A percentile compares a stretch with the other conserved stretches of the same genome.
Evolutionary conservation across 371 early-diverging fungal species (phyloP).

Genomic region (Mortierella sp.): DNA sequence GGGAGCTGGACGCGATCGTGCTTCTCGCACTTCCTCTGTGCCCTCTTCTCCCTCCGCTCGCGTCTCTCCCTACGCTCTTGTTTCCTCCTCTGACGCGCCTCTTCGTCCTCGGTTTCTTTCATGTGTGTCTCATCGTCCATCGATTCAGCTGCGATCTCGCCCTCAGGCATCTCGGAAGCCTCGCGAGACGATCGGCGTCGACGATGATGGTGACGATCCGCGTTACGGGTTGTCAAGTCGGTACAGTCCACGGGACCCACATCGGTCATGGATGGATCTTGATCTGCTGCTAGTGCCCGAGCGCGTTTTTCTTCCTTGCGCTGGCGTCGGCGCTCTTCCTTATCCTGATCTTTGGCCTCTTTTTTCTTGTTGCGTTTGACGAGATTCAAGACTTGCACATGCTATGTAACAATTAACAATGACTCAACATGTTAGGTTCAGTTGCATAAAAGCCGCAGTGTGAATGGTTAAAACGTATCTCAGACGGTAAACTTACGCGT

Average conservation of each 20-base stretch:
- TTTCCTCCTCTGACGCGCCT: constrained; percentile 29
- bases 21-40: constrained; percentile 15
- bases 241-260: constrained; percentile 31
- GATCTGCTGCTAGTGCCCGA: constrained; percentile 16
- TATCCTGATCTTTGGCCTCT: constrained; percentile 36
- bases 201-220: constrained; percentile 26
- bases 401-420: constrained; percentile 24
- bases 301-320: constrained; percentile 35
- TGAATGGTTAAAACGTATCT: background rate
- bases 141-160: background rate
- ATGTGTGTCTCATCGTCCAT: constrained; percentile 22
- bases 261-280: constrained; percentile 39
- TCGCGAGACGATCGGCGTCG: constrained; percentile 31
- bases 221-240: constrained; percentile 6
- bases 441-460: background rate
- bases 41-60: constrained; percentile 40
- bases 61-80: constrained; percentile 41
- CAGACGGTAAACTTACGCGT: constrained; percentile 21
- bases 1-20: constrained; percentile 32
- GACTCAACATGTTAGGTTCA: background rate
- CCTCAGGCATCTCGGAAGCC: constrained; percentile 5
- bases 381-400: constrained; percentile 53
- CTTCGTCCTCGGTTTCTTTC: constrained; percentile 22
- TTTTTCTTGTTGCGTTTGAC: constrained; percentile 54
- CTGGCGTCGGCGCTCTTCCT: constrained; percentile 33